These are phyloP conservation scores for Leucocoprinus sp. DNA, from an alignment of 768 basidiomycete genomes.

Conservation along the genomic window DNA sequence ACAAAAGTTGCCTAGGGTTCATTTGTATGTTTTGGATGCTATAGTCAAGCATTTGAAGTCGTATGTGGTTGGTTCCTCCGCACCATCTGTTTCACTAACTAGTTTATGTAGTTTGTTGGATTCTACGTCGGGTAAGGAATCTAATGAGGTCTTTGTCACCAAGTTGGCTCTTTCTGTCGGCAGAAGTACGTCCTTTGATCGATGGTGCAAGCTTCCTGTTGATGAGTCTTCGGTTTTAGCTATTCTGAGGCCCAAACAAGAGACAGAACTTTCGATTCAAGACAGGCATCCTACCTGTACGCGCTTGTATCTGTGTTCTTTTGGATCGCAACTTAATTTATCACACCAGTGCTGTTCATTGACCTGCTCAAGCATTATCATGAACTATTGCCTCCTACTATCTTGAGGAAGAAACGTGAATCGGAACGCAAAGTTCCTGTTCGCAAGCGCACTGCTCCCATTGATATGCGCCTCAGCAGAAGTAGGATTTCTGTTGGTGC, in stretches of 20 bases:
- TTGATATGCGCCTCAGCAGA: constrained; percentile 85
- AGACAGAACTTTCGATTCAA: constrained; percentile 82
- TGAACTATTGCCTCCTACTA: constrained; percentile 69
- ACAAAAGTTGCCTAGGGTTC: constrained; percentile 66
- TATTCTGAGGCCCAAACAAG: constrained; percentile 73
- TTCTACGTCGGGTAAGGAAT: constrained; percentile 60
- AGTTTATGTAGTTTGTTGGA: constrained; percentile 49
- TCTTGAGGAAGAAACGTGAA: constrained; percentile 80
- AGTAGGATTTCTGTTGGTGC: constrained; percentile 64
- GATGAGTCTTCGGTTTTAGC: constrained; percentile 32
- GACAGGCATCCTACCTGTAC: constrained; percentile 79
- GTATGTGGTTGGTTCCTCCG: constrained; percentile 32
- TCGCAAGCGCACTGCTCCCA: constrained; percentile 78
- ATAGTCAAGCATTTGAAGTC: constrained; percentile 67
- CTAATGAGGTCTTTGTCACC: constrained; percentile 71
- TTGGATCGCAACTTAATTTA: not conserved
- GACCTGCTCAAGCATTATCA: constrained; percentile 76
- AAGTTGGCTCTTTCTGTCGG: constrained; percentile 87
- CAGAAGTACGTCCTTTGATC: constrained; percentile 40
- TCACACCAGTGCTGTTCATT: constrained; percentile 61
- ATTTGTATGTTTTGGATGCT: constrained; percentile 72
- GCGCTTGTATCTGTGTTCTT: constrained; percentile 17
- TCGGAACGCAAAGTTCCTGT: constrained; percentile 77
- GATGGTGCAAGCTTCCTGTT: constrained; percentile 1
- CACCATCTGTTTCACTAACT: constrained; percentile 3